phyloP scores from a whole-genome alignment of 164 flowering plant genomes.

The Warburgia ugandensis region DNA sequence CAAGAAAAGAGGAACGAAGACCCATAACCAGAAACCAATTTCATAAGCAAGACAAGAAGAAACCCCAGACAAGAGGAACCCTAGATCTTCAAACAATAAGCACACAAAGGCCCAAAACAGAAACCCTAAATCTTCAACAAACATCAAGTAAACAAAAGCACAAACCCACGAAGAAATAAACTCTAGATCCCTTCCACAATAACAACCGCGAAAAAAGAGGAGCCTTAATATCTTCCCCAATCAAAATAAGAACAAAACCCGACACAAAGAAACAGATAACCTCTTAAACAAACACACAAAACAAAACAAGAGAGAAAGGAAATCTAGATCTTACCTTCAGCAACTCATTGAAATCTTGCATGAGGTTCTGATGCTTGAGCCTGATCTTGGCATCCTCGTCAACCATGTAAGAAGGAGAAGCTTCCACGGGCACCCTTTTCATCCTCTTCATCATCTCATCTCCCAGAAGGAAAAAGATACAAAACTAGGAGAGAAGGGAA shows the following conservation, averaged over 20 bases:
- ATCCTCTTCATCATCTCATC: slow-evolving; percentile 44
- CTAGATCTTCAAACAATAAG: no score
- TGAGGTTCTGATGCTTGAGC: slow-evolving; percentile 52
- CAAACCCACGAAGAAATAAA: background rate
- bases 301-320: background rate
- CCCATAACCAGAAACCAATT: background rate
- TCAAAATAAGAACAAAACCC: background rate
- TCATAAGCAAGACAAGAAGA: background rate
- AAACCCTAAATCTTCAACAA: slow-evolving; percentile 23
- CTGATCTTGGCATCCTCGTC: slow-evolving; percentile 42
- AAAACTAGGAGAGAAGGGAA: slow-evolving; percentile 3
- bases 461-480: background rate
- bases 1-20: no score
- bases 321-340: slow-evolving; percentile 35
- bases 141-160: background rate
- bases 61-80: background rate
- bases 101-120: no score
- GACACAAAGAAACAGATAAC: background rate
- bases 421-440: slow-evolving; percentile 32
- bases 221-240: no score
- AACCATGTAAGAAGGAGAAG: slow-evolving; percentile 16
- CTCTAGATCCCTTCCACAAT: no score
- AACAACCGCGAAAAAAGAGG: no score
- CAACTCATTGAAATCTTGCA: slow-evolving; percentile 67
- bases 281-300: slow-evolving; percentile 2